A percentile compares a stretch with the other conserved stretches of the same genome.
phyloP scores from a whole-genome alignment of 805 yeast species.

The Cyberlindnera meyerae region DNA sequence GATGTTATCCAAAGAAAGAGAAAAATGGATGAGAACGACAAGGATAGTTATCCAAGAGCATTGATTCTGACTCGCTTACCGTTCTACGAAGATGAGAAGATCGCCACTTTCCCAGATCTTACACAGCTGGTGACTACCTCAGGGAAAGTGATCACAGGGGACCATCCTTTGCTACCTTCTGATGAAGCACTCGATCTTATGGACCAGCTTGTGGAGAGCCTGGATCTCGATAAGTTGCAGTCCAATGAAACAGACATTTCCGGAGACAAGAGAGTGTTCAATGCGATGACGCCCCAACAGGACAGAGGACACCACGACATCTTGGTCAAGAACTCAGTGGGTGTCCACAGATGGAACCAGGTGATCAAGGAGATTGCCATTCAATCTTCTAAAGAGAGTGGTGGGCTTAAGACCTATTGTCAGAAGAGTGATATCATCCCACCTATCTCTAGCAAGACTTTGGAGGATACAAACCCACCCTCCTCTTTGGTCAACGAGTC shows the following conservation, averaged over 20 bases:
- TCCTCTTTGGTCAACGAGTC: conserved; percentile 8
- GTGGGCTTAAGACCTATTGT: conserved; percentile 14
- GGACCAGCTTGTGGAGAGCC: conserved; percentile 38
- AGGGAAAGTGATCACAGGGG: conserved; percentile 22
- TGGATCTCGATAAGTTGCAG: conserved; percentile 36
- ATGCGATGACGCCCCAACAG: conserved; percentile 10
- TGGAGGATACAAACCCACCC: conserved; percentile 18
- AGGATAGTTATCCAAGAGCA: conserved; percentile 28
- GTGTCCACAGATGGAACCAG: conserved; percentile 22
- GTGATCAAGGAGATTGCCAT: conserved; percentile 16
- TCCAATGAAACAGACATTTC: conserved; percentile 23
- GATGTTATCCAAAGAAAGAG: conserved; percentile 18
- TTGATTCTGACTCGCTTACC: conserved; percentile 58
- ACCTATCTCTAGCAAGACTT: conserved; percentile 23
- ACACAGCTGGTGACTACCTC: conserved; percentile 31
- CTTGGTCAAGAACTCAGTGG: conserved; percentile 20
- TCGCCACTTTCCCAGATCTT: conserved; percentile 46
- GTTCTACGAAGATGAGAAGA: conserved; percentile 67
- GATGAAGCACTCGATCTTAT: conserved; percentile 36
- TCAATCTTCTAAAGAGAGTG: conserved; percentile 3
- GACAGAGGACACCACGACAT: conserved; percentile 19
- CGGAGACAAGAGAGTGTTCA: conserved; percentile 16
- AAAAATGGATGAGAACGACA: conserved; percentile 15
- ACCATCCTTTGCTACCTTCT: conserved; percentile 30
- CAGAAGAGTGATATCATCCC: conserved; percentile 23